These are phyloP conservation scores for Jacaranda mimosifolia DNA, from an alignment of 257 asterid species.

Conservation along the genomic window DNA sequence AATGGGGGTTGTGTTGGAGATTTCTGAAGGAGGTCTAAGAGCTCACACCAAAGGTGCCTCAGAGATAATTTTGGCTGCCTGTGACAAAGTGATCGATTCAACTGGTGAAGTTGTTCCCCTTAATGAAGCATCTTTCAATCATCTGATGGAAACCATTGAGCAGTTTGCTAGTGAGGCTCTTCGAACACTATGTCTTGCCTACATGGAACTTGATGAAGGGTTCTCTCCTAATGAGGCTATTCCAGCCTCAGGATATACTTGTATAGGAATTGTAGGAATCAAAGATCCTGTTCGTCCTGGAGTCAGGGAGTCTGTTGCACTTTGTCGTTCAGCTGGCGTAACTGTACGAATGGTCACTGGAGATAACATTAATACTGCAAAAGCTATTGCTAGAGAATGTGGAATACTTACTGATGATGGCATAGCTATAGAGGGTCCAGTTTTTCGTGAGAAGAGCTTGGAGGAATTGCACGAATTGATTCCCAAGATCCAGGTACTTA, in stretches of 20 bases:
- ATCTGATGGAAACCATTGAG: slow-evolving; percentile 58
- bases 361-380: slow-evolving; percentile 88
- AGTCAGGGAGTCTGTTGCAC: slow-evolving; percentile 86
- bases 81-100: slow-evolving; percentile 69
- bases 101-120: slow-evolving; percentile 65
- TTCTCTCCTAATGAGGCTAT: slow-evolving; percentile 61
- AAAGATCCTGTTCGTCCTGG: slow-evolving; percentile 95
- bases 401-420: slow-evolving; percentile 94
- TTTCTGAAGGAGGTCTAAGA: slow-evolving; percentile 63
- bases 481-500: slow-evolving; percentile 85
- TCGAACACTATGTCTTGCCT: slow-evolving; percentile 85
- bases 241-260: slow-evolving; percentile 72
- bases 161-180: slow-evolving; percentile 84
- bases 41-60: slow-evolving; percentile 94
- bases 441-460: slow-evolving; percentile 75
- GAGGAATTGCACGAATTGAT: slow-evolving; percentile 74
- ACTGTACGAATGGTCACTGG: slow-evolving; percentile 95
- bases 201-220: slow-evolving; percentile 65
- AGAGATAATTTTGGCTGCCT: slow-evolving; percentile 77
- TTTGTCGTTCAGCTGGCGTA: slow-evolving; percentile 89
- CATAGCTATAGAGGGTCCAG: slow-evolving; percentile 92
- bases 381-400: slow-evolving; percentile 92
- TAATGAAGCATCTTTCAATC: slow-evolving; percentile 50
- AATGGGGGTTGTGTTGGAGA: slow-evolving; percentile 83
- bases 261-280: slow-evolving; percentile 84